phyloP scores from a whole-genome alignment of 2,329 filamentous ascomycete genomes.

The Didymella exigua region DNA sequence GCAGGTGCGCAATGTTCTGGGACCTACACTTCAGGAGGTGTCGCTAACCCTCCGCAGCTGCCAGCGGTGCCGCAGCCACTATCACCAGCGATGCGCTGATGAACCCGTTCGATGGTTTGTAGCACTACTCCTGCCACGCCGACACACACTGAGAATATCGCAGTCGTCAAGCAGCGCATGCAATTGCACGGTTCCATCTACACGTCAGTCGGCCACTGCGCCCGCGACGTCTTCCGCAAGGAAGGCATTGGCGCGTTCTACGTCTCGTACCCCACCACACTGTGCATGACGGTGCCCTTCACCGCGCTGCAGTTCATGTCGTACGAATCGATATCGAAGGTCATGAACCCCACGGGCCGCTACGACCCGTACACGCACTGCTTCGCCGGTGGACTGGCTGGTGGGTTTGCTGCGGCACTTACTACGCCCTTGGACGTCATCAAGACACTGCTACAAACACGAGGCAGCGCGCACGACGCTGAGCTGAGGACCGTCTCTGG shows the following conservation, averaged over 20 bases:
- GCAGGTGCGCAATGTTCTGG: constrained; percentile 66
- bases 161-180: constrained; percentile 99
- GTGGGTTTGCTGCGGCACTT: constrained; percentile 88
- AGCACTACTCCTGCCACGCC: background rate
- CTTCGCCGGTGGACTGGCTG: constrained; percentile 86
- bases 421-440: constrained; percentile 98
- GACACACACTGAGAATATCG: constrained; percentile 23
- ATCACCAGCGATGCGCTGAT: constrained; percentile 98
- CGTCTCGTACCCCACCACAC: constrained; percentile 95
- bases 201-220: constrained; percentile 84
- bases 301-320: constrained; percentile 96
- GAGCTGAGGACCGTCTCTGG: constrained; percentile 87
- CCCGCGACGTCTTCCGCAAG: constrained; percentile 80
- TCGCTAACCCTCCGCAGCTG: constrained; percentile 64
- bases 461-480: constrained; percentile 78
- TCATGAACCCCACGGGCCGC: constrained; percentile 82
- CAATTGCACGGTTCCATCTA: constrained; percentile 96
- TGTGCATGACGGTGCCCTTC: constrained; percentile 98
- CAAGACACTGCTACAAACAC: constrained; percentile 95
- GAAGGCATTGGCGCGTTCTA: constrained; percentile 95
- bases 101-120: constrained; percentile 96
- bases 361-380: constrained; percentile 97
- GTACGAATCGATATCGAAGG: constrained; percentile 94
- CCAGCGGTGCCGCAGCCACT: constrained; percentile 91
- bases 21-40: background rate